Base-by-base conservation (phyloP, 495 filamentous ascomycete genomes). In the Xylaria bambusicola region DNA sequence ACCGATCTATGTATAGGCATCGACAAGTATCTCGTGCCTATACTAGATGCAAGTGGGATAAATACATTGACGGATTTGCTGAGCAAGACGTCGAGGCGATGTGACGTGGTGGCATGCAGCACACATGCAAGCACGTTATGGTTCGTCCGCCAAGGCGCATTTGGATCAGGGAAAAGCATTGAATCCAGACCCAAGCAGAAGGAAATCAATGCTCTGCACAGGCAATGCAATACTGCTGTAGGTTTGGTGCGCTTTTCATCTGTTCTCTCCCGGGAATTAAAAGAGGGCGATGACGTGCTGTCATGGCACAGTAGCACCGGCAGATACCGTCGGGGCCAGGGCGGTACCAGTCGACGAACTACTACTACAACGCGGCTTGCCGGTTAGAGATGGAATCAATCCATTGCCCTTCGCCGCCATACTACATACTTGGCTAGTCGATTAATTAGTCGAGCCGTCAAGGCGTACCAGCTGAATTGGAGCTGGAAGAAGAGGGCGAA, bases 381-480 rank as follows among this genome's bases (percentile, higher is more conserved):
- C n/a, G n/a, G n/a, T n/a, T n/a, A n/a, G n/a, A n/a, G n/a, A n/a
- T n/a, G n/a, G n/a, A n/a, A n/a, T n/a, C n/a, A n/a, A n/a, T n/a
- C n/a, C n/a, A n/a, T n/a, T n/a, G n/a, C n/a, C n/a, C n/a, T n/a
- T n/a, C n/a, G n/a, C n/a, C n/a, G n/a, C n/a, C n/a, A n/a, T n/a
- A n/a, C n/a, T n/a, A n/a, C n/a, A n/a, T n/a, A n/a, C n/a, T n/a
- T n/a, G n/a, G n/a, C 6, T 38, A 6, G 12, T 44, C 20, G 33
- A 33, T 27, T 2, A 29, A 41, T 49, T 48, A 21, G 29, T 29
- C 1, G n/a, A 12, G 7, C 36, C 15, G 35, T 42, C 47, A 58
- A n/a, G 56, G 44, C 47, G 45, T 29, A 40, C 17, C 36, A 58
- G 56, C 56, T 58, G 56, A 58, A 51, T 51, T 12, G n/a, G 33